Evolutionary conservation across 2,329 filamentous ascomycete genomes (phyloP), one percentile per base, ranked within the genome.

Genomic region (Chrysosporium keratinophilum): DNA sequence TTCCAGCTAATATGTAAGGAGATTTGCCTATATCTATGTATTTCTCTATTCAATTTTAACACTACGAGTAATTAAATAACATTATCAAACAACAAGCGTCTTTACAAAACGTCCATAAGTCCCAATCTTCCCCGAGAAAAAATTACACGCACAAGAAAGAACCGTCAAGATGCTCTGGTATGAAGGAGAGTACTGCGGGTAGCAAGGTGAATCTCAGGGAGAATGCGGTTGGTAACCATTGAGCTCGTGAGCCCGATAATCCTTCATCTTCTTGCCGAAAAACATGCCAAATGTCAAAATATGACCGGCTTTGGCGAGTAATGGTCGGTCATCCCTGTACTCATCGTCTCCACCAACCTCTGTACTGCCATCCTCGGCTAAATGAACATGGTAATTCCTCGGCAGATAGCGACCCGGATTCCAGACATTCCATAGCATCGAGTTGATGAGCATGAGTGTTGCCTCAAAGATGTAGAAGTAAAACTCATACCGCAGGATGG

Each of bases 381-480:
- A 70, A 60, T 79, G 79, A 7, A 76, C 69, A 56, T 72, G 76
- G 48, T 73, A 72, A 56, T 69, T 61, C 56, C 66, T 61, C 0
- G 78, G 78, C 23, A 81, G 63, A 58, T 69, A 78, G 39, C 68
- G 68, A 43, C 77, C 67, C 35, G 78, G 77, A 56, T 81, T 75
- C 6, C 74, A 66, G 3, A 69, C 42, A 55, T 79, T 81, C 61
- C 77, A 68, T 59, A 80, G 61, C 37, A 69, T 64, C 15, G 68
- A 68, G 59, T 81, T 80, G 47, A 60, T 43, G 0, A 79, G 57
- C 78, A 81, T 81, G 12, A 79, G 62, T 0, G 61, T 58, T 2
- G 71, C 74, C 65, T 81, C 78, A 56, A 80, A 81, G 23, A 79
- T 69, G 60, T 77, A 79, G 56, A 81, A 81, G 65, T 73, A 80